Conservation (phyloP, 1,284 basidiomycete species). For the Xanthoconium separans region DNA sequence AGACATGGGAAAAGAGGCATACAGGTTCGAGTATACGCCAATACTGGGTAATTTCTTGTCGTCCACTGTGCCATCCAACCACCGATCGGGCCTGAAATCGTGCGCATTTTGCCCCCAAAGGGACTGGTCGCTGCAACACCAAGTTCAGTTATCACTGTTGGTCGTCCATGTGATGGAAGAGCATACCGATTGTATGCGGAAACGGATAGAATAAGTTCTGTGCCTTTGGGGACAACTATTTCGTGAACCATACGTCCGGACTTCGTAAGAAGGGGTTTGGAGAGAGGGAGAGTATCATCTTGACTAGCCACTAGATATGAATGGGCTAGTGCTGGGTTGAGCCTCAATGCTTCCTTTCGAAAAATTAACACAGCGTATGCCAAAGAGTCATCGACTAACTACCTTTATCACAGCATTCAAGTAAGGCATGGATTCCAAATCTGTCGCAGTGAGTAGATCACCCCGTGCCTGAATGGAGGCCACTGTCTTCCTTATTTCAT, state of each 20-base stretch:
- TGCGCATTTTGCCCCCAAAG: slow-evolving; percentile 52
- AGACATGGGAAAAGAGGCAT: background rate
- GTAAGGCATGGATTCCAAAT: no score
- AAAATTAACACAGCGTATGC: no score
- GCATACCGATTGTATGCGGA: slow-evolving; percentile 38
- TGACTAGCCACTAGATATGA: slow-evolving; percentile 34
- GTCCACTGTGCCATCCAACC: slow-evolving; percentile 36
- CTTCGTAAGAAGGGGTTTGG: slow-evolving; percentile 36
- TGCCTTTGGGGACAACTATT: slow-evolving; percentile 35
- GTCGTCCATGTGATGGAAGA: background rate
- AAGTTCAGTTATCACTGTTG: background rate
- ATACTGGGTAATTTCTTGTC: slow-evolving; percentile 38
- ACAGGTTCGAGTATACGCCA: slow-evolving; percentile 54
- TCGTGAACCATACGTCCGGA: slow-evolving; percentile 37
- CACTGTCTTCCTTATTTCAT: no score
- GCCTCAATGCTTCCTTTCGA: slow-evolving; percentile 37
- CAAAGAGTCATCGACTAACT: no score
- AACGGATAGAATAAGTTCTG: slow-evolving; percentile 31
- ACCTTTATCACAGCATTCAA: no score
- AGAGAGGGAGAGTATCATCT: slow-evolving; percentile 46
- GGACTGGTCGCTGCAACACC: slow-evolving; percentile 35
- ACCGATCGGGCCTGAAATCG: slow-evolving; percentile 50
- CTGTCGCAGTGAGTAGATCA: no score
- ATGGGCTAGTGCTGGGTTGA: slow-evolving; percentile 33
- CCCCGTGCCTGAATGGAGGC: no score